Evolutionary conservation across 2,329 filamentous ascomycete species (phyloP), one percentile per base, ranked within the genome.

Genomic region (Paraphoma sp.): DNA sequence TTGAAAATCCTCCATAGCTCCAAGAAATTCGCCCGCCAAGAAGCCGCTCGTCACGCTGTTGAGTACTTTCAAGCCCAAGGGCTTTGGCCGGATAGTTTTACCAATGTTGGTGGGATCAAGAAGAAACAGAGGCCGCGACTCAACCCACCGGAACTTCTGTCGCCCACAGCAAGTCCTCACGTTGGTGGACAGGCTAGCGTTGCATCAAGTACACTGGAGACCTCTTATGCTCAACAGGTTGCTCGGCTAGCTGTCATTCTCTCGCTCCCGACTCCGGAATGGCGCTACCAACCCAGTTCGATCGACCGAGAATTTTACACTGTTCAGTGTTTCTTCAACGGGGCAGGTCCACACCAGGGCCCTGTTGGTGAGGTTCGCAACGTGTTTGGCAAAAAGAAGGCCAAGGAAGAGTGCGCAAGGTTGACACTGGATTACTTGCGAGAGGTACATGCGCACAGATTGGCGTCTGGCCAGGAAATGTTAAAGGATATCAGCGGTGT

Each of bases 341-440:
- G 58, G 36, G 63, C 52, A 0, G 69, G 67, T 1, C 43, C 42
- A 47, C 67, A 70, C 16, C 54, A 51, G 7, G 72, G 69, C 0
- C 70, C 74, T 3, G 64, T 84, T 16, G 82, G 79, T 23, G 68
- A 78, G 51, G 77, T 81, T 2, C 57, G 69, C 0, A 71, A 78
- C 51, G 69, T 84, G 0, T 80, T 71, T 57, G 82, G 83, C 2
- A 80, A 79, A 73, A 82, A 82, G 69, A 79, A 73, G 46, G 81
- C 81, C 0, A 82, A 80, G 66, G 80, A 84, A 55, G 76, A 78
- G 57, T 79, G 81, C 67, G 82, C 82, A n/a, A 67, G 73, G 54
- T 52, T 70, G 33, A 76, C 82, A 9, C 53, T 80, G 30, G 62
- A 51, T 28, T 72, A 81, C 44, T 61, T 84, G 44, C 66, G 71